These are phyloP conservation scores for Aureobasidium sp. DNA, from an alignment of 2,329 filamentous ascomycete species.

Conservation along the genomic window DNA sequence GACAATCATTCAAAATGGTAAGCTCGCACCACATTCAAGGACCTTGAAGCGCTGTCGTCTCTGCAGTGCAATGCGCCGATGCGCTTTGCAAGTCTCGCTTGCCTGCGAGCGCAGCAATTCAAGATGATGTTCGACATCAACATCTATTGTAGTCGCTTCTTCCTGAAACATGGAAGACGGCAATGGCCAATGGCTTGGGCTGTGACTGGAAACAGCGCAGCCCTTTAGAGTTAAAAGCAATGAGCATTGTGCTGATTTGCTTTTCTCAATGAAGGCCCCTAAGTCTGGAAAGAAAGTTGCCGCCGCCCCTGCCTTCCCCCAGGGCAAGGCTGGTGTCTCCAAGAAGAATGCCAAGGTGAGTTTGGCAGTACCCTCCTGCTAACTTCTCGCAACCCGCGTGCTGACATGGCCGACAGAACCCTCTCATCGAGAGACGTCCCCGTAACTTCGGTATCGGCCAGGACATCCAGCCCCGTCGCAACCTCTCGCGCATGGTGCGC, in stretches of 20 bases:
- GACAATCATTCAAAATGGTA: constrained; percentile 13
- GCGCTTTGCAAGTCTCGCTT: constrained; percentile 4
- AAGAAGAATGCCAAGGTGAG: constrained; percentile 97
- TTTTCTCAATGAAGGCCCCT: constrained; percentile 99
- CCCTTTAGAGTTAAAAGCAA: constrained; percentile 85
- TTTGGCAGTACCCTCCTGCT: constrained; percentile 20
- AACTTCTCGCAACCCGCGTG: not conserved
- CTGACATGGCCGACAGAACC: constrained; percentile 58
- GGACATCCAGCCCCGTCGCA: constrained; percentile 94
- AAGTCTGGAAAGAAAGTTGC: constrained; percentile 97
- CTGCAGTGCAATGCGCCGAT: constrained; percentile 10
- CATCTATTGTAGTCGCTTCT: constrained; percentile 11
- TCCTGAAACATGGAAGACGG: constrained; percentile 6
- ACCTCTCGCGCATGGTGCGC: constrained; percentile 97
- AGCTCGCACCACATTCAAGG: constrained; percentile 1
- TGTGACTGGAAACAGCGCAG: constrained; percentile 34
- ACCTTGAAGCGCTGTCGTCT: constrained; percentile 6
- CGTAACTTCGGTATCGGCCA: constrained; percentile 99
- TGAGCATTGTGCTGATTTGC: constrained; percentile 86
- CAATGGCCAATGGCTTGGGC: constrained; percentile 42
- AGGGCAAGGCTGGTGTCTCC: constrained; percentile 72
- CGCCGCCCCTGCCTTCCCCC: constrained; percentile 80
- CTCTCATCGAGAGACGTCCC: constrained; percentile 95
- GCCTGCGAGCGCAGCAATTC: constrained; percentile 10
- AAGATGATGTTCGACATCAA: constrained; percentile 9